phyloP scores from a whole-genome alignment of 2,329 filamentous ascomycete species.

The Aureobasidium pullulans region DNA sequence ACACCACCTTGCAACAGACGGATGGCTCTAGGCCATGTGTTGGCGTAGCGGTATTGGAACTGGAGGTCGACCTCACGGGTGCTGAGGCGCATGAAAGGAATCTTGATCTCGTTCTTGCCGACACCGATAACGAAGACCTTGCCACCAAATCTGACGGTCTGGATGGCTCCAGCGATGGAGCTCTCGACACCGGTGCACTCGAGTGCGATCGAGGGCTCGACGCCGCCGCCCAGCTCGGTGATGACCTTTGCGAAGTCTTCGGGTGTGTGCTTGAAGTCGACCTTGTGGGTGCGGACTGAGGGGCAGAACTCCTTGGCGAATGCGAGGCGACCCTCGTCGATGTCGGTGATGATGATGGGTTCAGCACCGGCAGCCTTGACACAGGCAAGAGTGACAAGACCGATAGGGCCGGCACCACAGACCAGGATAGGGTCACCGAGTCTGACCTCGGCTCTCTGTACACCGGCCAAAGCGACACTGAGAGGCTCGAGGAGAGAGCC shows the following conservation, averaged over 20 bases:
- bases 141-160: conserved; percentile 87
- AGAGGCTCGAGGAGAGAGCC: conserved; percentile 87
- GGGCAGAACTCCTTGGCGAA: conserved; percentile 83
- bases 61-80: conserved; percentile 90
- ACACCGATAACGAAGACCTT: conserved; percentile 97
- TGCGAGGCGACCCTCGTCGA: conserved; percentile 73
- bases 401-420: conserved; percentile 90
- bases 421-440: conserved; percentile 84
- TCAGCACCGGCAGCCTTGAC: conserved; percentile 79
- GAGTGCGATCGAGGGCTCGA: conserved; percentile 74
- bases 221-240: conserved; percentile 63
- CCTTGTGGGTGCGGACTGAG: conserved; percentile 71
- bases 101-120: conserved; percentile 88
- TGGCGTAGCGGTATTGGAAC: conserved; percentile 94
- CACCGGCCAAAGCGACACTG: conserved; percentile 77
- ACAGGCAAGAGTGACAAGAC: conserved; percentile 80
- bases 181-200: conserved; percentile 95
- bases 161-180: conserved; percentile 78
- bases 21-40: conserved; percentile 93
- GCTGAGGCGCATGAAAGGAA: conserved; percentile 89
- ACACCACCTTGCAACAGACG: conserved; percentile 77
- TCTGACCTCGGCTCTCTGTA: conserved; percentile 72
- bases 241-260: conserved; percentile 66
- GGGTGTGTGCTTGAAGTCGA: conserved; percentile 53
- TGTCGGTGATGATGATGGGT: conserved; percentile 89